Evolutionary conservation across 2,329 filamentous ascomycete genomes (phyloP).

Genomic region (Chalara sp.): DNA sequence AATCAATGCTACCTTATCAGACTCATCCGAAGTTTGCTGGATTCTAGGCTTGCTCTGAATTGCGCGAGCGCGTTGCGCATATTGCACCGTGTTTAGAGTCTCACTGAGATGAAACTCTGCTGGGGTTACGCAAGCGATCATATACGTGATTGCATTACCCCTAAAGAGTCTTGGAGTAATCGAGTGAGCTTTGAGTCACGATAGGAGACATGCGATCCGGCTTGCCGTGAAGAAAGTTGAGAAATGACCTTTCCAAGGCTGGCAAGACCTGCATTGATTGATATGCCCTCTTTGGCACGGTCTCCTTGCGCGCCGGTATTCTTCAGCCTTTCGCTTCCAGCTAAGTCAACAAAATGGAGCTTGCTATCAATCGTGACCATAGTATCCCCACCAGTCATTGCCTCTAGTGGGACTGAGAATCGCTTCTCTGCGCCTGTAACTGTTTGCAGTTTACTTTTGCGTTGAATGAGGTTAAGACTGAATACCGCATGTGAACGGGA

Average conservation of each 20-base stretch:
- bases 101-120: conserved; percentile 97
- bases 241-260: conserved; percentile 97
- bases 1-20: conserved; percentile 89
- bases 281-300: conserved; percentile 90
- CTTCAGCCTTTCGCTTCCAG: conserved; percentile 92
- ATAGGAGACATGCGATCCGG: conserved; percentile 90
- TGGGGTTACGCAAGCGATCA: conserved; percentile 97
- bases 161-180: conserved; percentile 89
- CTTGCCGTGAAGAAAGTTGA: conserved; percentile 83
- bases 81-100: conserved; percentile 94
- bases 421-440: conserved; percentile 68
- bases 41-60: conserved; percentile 98
- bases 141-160: conserved; percentile 98
- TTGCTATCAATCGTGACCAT: conserved; percentile 93
- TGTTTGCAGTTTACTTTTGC: conserved; percentile 53
- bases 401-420: conserved; percentile 78
- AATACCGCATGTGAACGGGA: conserved; percentile 97
- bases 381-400: conserved; percentile 61
- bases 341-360: conserved; percentile 95
- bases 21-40: conserved; percentile 80
- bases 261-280: conserved; percentile 93
- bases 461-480: conserved; percentile 86
- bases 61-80: conserved; percentile 88
- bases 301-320: conserved; percentile 96
- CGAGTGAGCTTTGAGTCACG: conserved; percentile 96